Evolutionary conservation across 306 rosid species (phyloP), one percentile per base, ranked within the genome.

Genomic region (Rubus idaeus): DNA sequence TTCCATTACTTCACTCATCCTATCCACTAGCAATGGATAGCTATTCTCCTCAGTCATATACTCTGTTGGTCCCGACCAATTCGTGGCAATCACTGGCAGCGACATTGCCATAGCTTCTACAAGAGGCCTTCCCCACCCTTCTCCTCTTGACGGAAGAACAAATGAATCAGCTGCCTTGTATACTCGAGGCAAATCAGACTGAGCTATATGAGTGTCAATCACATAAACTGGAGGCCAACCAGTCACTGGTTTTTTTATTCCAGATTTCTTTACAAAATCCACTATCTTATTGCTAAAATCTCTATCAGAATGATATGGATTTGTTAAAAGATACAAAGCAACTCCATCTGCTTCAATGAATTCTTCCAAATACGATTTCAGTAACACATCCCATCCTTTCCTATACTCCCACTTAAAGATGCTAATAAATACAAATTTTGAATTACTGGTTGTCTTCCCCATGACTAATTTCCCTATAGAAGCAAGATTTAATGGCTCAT

Each of bases 101-200:
- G 94, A 78, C 98, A 93, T 93, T 41, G 98, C 85, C 93, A 93
- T 93, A 39, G 98, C 98, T 83, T 93, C 96, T 57, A 93, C 96
- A 17, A 89, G 40, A 42, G 98, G 96, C 66, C 98, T 86, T 5
- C 98, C 98, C 96, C 98, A 91, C 11, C 98, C 98, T 84, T 93
- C 98, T 17, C 96, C 98, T 84, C 98, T 84, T 16, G 96, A 82
- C 16, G 98, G 93, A 80, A 93, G 96, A 63, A 93, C 89, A 71
- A 93, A 90, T 12, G 94, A 90, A 74, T 91, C 82, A 8, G 96
- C 95, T 37, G 96, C 88, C 71, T 65, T 93, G 87, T 93, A 93
- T 73, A 88, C 67, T 64, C 88, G 75, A 0, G 98, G 91, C 74
- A 93, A 75, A 65, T 91, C 91, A 47, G 74, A 85, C 65, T 84